A percentile compares a stretch with the other conserved stretches of the same genome.
Conservation (phyloP, 2,329 filamentous ascomycete species). For the Magnaporthiopsis incrustans region DNA sequence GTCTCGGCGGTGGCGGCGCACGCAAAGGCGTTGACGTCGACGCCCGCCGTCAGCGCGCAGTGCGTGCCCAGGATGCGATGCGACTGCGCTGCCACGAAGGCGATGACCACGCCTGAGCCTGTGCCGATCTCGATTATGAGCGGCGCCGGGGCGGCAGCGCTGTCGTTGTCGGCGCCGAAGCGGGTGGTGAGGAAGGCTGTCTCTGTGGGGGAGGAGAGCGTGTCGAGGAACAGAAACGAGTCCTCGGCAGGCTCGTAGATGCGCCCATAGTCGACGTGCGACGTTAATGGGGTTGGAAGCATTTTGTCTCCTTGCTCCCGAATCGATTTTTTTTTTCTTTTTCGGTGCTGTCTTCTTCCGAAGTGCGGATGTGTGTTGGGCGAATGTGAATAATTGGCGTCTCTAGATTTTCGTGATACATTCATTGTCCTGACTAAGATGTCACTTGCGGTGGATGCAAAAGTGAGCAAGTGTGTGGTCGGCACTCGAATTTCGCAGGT, state of each 20-base stretch:
- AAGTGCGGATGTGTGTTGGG: not conserved
- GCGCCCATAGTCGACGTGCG: slow-evolving; percentile 78
- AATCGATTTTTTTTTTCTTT: not conserved
- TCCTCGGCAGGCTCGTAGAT: slow-evolving; percentile 96
- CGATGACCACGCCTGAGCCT: slow-evolving; percentile 89
- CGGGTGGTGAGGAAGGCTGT: slow-evolving; percentile 56
- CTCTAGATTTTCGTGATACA: too few species aligned
- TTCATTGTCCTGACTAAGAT: not conserved
- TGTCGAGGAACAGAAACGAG: slow-evolving; percentile 89
- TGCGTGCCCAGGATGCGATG: slow-evolving; percentile 54
- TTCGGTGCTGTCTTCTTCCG: not conserved
- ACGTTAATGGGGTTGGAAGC: slow-evolving; percentile 90
- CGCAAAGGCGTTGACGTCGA: slow-evolving; percentile 81
- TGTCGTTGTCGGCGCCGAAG: slow-evolving; percentile 35
- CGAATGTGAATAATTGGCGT: not conserved
- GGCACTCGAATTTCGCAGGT: not conserved
- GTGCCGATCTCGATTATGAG: slow-evolving; percentile 80
- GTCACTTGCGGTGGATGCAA: not conserved
- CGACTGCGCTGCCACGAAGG: slow-evolving; percentile 75
- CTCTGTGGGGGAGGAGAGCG: slow-evolving; percentile 66
- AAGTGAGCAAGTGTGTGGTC: not conserved
- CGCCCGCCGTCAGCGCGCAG: slow-evolving; percentile 61
- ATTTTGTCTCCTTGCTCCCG: slow-evolving; percentile 35
- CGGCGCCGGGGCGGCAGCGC: slow-evolving; percentile 38
- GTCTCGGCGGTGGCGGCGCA: slow-evolving; percentile 70